A percentile compares a stretch with the other conserved stretches of the same genome.
These are phyloP conservation scores for Beta vulgaris DNA, from an alignment of 148 eudicot species.

Conservation along the genomic window DNA sequence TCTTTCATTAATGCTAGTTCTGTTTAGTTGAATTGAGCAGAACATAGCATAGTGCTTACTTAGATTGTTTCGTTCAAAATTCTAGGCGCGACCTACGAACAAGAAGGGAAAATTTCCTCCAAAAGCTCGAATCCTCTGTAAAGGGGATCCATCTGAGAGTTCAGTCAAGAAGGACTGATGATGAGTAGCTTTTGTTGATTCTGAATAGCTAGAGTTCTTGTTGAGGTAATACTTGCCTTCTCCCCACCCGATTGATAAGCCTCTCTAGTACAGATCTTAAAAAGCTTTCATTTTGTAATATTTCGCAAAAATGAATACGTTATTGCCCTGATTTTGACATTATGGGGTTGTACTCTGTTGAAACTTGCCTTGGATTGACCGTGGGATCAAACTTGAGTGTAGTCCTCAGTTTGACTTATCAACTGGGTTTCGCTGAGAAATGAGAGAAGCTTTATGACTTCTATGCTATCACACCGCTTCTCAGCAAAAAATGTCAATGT, in stretches of 20 bases:
- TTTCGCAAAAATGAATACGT: too few relatives aligned
- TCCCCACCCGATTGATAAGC: slow-evolving; percentile 13
- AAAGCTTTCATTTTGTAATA: too few relatives aligned
- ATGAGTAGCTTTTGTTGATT: slow-evolving; percentile 27
- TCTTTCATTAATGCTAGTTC: background rate
- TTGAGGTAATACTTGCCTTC: slow-evolving; percentile 19
- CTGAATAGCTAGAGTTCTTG: background rate
- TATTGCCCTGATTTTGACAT: background rate
- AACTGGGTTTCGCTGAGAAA: background rate
- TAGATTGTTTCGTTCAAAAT: background rate
- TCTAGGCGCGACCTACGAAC: slow-evolving; percentile 60
- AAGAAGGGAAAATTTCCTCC: slow-evolving; percentile 62
- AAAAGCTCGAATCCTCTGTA: slow-evolving; percentile 38
- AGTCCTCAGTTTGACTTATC: background rate
- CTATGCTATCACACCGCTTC: background rate
- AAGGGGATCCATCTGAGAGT: slow-evolving; percentile 46
- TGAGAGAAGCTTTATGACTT: too few relatives aligned
- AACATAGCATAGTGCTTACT: background rate
- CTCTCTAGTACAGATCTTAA: background rate
- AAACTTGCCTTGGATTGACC: background rate
- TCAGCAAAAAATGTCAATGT: background rate
- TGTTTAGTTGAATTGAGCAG: background rate
- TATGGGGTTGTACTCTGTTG: background rate
- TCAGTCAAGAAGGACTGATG: slow-evolving; percentile 30
- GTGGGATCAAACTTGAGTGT: background rate